Conservation (phyloP, 2,329 filamentous ascomycete genomes). For the Botrytis byssoidea region DNA sequence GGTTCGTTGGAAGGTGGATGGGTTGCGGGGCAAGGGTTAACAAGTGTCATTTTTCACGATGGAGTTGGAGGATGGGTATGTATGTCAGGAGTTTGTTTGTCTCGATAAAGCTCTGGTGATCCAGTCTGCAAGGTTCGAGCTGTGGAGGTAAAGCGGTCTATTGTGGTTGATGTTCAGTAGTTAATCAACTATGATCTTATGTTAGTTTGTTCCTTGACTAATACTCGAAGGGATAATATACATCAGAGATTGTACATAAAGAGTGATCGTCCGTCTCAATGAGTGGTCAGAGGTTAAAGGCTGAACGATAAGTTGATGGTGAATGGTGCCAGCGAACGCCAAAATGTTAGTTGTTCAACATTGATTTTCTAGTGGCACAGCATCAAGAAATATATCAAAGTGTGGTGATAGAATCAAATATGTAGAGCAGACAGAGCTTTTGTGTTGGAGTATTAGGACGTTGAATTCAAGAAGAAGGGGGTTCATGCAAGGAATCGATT, state of each 20-base stretch:
- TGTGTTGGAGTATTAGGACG: neutral
- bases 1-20: conserved; percentile 1
- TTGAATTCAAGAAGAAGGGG: neutral
- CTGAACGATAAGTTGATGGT: neutral
- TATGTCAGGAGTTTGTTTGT: neutral
- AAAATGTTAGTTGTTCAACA: neutral
- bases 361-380: neutral
- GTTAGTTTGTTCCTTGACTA: neutral
- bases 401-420: neutral
- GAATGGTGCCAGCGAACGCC: conserved; percentile 17
- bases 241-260: neutral
- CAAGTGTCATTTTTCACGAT: conserved; percentile 4
- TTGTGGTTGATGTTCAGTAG: neutral
- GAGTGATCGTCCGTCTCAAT: neutral
- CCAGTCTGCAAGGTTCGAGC: neutral
- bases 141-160: neutral
- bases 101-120: neutral
- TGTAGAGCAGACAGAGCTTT: neutral
- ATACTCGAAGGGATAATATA: neutral
- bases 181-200: neutral
- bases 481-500: neutral
- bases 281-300: neutral
- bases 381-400: neutral
- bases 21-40: neutral
- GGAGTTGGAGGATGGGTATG: neutral